phyloP scores from a whole-genome alignment of 495 filamentous ascomycete genomes.

The Neurospora tetrasperma region DNA sequence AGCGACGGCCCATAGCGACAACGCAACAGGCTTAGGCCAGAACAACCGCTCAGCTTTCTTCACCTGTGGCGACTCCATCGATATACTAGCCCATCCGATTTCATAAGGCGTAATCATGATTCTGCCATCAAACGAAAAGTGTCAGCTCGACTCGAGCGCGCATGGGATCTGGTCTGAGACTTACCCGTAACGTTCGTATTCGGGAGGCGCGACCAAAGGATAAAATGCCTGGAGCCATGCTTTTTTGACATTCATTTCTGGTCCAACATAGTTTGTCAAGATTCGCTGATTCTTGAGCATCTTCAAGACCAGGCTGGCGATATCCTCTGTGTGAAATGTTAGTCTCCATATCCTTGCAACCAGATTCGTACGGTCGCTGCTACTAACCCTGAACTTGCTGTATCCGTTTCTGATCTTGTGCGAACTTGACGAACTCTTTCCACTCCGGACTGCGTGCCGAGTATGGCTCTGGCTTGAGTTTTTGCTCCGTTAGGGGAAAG shows the following conservation, averaged over 20 bases:
- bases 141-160: background rate
- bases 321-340: conserved; percentile 13
- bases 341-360: background rate
- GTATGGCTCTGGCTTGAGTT: conserved; percentile 39
- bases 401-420: conserved; percentile 39
- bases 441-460: conserved; percentile 58
- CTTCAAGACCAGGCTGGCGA: conserved; percentile 18
- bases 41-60: conserved; percentile 22
- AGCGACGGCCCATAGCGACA: conserved; percentile 27
- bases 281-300: conserved; percentile 4
- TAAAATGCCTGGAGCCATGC: conserved; percentile 33
- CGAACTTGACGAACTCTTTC: conserved; percentile 51
- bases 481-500: conserved; percentile 40
- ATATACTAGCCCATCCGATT: conserved; percentile 17
- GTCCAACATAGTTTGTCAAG: conserved; percentile 12
- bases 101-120: conserved; percentile 24
- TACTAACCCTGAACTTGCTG: conserved; percentile 40
- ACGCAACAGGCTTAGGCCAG: conserved; percentile 24
- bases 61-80: conserved; percentile 21
- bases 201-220: conserved; percentile 31
- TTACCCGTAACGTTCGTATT: conserved; percentile 31
- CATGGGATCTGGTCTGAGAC: background rate
- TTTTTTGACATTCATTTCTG: conserved; percentile 14
- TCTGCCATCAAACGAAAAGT: conserved; percentile 3
- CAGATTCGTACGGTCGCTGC: background rate